Evolutionary conservation across 371 early-diverging fungal genomes (phyloP).

Genomic region (Mucor indicus): DNA sequence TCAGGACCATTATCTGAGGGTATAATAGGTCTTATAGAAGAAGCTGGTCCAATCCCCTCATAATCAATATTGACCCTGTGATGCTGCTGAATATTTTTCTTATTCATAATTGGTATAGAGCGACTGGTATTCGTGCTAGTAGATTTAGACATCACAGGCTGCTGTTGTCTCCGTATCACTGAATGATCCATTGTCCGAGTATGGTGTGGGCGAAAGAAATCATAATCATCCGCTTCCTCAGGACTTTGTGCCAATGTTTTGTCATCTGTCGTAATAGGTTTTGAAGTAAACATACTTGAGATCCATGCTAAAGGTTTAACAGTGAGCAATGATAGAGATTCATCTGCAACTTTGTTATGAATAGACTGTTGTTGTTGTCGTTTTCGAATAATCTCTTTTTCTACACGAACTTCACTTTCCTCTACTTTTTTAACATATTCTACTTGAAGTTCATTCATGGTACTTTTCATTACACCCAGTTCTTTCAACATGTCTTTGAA

Average conservation of each 20-base stretch:
- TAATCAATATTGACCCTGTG: slow-evolving; percentile 15
- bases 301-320: slow-evolving; percentile 19
- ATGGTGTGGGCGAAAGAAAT: background rate
- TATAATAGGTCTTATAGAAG: slow-evolving; percentile 14
- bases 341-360: too few species aligned
- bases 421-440: slow-evolving; percentile 64
- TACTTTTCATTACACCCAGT: slow-evolving; percentile 50
- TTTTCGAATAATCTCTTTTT: slow-evolving; percentile 46
- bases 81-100: slow-evolving; percentile 13
- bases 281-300: slow-evolving; percentile 20
- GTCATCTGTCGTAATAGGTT: background rate
- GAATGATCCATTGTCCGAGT: too few species aligned
- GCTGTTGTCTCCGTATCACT: background rate
- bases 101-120: slow-evolving; percentile 19
- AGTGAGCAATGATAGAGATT: background rate
- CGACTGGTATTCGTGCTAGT: slow-evolving; percentile 7
- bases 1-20: slow-evolving; percentile 23
- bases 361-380: background rate
- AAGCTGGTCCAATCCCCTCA: slow-evolving; percentile 13
- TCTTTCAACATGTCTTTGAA: slow-evolving; percentile 63
- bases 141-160: slow-evolving; percentile 4
- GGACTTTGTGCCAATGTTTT: background rate
- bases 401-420: slow-evolving; percentile 30
- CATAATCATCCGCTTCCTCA: background rate
- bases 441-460: slow-evolving; percentile 64